Base-by-base conservation (phyloP, 2,329 filamentous ascomycete genomes). In the Penicillium sp. region DNA sequence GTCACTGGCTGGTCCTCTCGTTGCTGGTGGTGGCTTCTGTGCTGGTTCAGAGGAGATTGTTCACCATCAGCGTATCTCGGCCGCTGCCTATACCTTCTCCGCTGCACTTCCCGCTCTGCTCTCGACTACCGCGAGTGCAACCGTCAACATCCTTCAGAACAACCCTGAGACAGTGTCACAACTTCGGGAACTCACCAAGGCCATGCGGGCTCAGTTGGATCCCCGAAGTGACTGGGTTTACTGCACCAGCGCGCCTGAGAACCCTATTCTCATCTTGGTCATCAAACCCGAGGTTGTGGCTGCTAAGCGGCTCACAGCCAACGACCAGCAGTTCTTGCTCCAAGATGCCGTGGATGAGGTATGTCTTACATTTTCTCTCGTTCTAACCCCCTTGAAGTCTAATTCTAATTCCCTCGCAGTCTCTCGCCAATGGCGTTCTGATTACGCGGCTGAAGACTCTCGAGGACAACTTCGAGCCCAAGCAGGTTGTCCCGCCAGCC, bases 321-420 rank as follows among this genome's bases (percentile, higher is more conserved):
- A 87, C 33, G 93, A 97, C 60, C 91, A 97, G 75, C 91, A 96
- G 67, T 83, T 85, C 55, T 74, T 97, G 17, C 76, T 99, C 56
- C 87, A 95, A 68, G 94, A 99, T 66, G 88, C 90, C 61, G 91
- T 96, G n/a, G 95, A 99, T 58, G 94, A 99, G 88, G 92, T 95
- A 81, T 67, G 84, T 73, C 31, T 35, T 16, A n/a, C 25, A 12
- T 5, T 26, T 25, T 50, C 30, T 9, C 31, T 16, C 19, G 11
- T 53, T 57, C 14, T 33, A 41, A 48, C 3, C 5, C 19, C 40
- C 50, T 48, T 36, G 14, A 28, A 45, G 9, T 25, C 61, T 59
- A 54, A 61, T 53, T 60, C 38, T 56, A 49, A 42, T 17, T 47
- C 26, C 37, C 48, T 49, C 37, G 19, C 61, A 96, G 91, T 82